Evolutionary conservation across 345 rosid species (phyloP), one percentile per base, ranked within the genome.

Genomic region (Camelina sativa): DNA sequence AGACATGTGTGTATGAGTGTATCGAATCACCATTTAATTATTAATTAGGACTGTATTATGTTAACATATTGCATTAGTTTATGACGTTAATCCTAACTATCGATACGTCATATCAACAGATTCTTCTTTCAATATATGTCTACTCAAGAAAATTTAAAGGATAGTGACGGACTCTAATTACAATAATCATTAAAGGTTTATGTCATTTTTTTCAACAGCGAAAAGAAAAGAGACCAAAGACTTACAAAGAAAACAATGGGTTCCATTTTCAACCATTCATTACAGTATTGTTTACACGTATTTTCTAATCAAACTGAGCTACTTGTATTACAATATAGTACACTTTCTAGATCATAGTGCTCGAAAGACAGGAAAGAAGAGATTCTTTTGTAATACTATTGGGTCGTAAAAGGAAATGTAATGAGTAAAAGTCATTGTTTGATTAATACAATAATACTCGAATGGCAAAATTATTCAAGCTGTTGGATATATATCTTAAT

Each of bases 361-460:
- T 71, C 67, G 35, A 41, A 48, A 43, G 41, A 71, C 71, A 53
- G 48, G 30, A 28, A 63, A 56, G 66, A 57, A 32, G 61, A 71
- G 72, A 58, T 70, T 76, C 72, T 64, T 48, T 57, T 76, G 76
- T 40, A n/a, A 3, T 63, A 23, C 54, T 44, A 63, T 77, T 58
- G 69, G 79, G 65, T 76, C 69, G 40, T 50, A 37, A 65, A 76
- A 50, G 55, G 30, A 50, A 63, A 71, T 77, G 71, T 58, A 55
- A 76, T 76, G 71, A 70, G 71, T 76, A 63, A 62, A 62, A 69
- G 52, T 63, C 66, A 54, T 76, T 69, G 35, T 55, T 69, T 62
- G 48, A 66, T 62, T 37, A 71, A 61, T 67, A 37, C 46, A 75
- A 9, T 8, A 68, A 61, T 32, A 46, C 5, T 52, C 46, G 11